A percentile compares a stretch with the other conserved stretches of the same genome.
These are phyloP conservation scores for Takakia lepidozioides DNA, from an alignment of 225 moss, liverwort and hornwort genomes.

Conservation along the genomic window DNA sequence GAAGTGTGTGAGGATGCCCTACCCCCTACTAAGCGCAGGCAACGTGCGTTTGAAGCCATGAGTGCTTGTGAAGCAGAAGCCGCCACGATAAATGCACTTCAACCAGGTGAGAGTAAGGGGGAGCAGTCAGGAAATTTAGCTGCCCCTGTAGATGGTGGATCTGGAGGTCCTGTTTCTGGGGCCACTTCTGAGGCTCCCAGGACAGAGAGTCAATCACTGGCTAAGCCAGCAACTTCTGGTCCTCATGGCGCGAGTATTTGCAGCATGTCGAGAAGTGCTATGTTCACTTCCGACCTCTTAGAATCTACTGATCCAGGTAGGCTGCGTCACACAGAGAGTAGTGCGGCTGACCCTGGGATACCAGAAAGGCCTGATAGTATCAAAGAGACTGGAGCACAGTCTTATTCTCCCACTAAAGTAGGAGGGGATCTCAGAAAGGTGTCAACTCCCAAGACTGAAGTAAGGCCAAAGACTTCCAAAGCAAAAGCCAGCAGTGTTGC, in stretches of 20 bases:
- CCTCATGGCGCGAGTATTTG: slow-evolving; percentile 19
- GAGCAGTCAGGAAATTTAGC: slow-evolving; percentile 27
- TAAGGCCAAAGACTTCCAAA: slow-evolving; percentile 32
- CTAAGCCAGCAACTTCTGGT: slow-evolving; percentile 7
- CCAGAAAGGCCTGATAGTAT: slow-evolving; percentile 47
- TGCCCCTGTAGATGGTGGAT: slow-evolving; percentile 10
- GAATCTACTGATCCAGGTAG: slow-evolving; percentile 54
- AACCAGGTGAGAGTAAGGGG: slow-evolving; percentile 14
- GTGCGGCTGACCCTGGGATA: slow-evolving; percentile 17
- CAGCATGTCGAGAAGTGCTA: slow-evolving; percentile 56
- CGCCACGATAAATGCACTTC: slow-evolving; percentile 30
- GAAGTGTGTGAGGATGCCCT: slow-evolving; percentile 82
- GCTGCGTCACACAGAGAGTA: slow-evolving; percentile 22
- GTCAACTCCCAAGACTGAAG: slow-evolving; percentile 24
- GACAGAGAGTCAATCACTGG: slow-evolving; percentile 23
- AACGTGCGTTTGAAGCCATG: slow-evolving; percentile 78
- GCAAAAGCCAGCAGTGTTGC: no score
- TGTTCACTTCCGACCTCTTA: slow-evolving; percentile 52
- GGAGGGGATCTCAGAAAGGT: slow-evolving; percentile 33
- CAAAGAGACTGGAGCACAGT: slow-evolving; percentile 27
- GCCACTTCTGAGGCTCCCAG: slow-evolving; percentile 16
- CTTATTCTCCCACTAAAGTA: slow-evolving; percentile 35
- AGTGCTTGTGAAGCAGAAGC: slow-evolving; percentile 60
- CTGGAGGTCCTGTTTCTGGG: slow-evolving; percentile 6
- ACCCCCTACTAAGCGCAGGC: slow-evolving; percentile 84